phyloP scores from a whole-genome alignment of 257 asterid genomes.

The Solanum pimpinellifolium region DNA sequence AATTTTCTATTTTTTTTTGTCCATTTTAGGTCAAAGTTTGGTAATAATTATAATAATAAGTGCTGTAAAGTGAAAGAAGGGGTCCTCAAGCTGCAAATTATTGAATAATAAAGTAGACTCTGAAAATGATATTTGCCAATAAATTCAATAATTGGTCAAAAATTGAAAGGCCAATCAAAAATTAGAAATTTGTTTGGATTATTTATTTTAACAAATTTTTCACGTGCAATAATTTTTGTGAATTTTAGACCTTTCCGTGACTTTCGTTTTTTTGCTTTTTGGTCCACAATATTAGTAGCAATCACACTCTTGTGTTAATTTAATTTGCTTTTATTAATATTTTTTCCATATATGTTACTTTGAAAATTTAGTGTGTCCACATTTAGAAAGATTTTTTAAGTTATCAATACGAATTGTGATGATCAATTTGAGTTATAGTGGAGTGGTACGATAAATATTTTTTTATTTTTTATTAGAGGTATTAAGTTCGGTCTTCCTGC shows the following conservation, averaged over 20 bases:
- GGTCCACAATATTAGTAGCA: not conserved
- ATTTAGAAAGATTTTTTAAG: not conserved
- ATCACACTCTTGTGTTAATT: not conserved
- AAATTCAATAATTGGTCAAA: not conserved
- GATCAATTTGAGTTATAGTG: rapidly evolving
- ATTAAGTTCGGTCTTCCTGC: not conserved
- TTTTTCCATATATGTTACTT: not conserved
- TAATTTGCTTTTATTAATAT: not conserved
- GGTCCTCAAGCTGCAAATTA: not conserved
- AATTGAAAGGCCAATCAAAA: not conserved
- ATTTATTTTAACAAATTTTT: not conserved
- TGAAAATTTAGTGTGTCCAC: not conserved
- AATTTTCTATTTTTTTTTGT: too few relatives aligned
- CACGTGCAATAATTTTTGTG: not conserved
- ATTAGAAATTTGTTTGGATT: not conserved
- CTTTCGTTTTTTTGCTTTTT: not conserved
- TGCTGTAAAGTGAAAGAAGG: not conserved
- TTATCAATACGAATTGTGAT: not conserved
- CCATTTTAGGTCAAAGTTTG: not conserved
- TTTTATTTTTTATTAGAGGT: not conserved
- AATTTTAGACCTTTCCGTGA: not conserved
- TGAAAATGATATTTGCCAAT: not conserved
- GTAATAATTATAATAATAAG: not conserved
- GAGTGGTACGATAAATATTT: rapidly evolving
- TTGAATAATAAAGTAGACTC: not conserved